Evolutionary conservation across 768 basidiomycete genomes (phyloP), one percentile per base, ranked within the genome.

Genomic region (Boletales sp.): DNA sequence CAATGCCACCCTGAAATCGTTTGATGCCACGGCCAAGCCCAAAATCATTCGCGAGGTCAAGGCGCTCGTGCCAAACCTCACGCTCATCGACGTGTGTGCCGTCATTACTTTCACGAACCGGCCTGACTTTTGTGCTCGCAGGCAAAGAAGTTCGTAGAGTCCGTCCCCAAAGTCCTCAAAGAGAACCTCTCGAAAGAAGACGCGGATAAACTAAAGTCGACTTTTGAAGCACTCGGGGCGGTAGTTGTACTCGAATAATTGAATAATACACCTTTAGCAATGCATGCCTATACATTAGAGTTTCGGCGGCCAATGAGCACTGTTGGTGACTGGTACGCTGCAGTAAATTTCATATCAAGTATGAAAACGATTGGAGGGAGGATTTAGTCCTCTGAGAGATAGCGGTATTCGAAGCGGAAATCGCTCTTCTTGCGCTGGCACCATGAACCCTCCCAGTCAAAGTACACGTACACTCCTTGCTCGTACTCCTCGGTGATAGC

Each of bases 131-230:
- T 33, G 19, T 15, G 4, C 34, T 46, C 31, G 25, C 63, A 99
- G 96, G 96, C 96, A 21, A 99, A 99, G 82, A 99, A 96, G 72
- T 95, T 98, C 62, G 96, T 98, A 40, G 96, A 99, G 72, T 92
- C 91, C 15, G 70, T 90, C 57, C 96, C 96, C 19, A 87, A 97
- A 72, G 72, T 86, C 5, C 74, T 99, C 62, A 99, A 97, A 73
- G 96, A 98, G 73, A 90, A 90, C 68, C 64, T 96, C 51, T 77
- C 90, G 19, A 99, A 99, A 71, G 96, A 99, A 60, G 96, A 99
- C 35, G 94, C 95, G 3, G 96, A 98, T 70, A 97, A 97, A 74
- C 75, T 99, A 66, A 82, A 94, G 73, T 84, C 84, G 69, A 82
- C 83, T n/a, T 87, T 99, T 71, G 85, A 90, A 71, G 83, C 73